phyloP scores from a whole-genome alignment of 2,329 filamentous ascomycete genomes.

The Pseudodiploospora longispora region DNA sequence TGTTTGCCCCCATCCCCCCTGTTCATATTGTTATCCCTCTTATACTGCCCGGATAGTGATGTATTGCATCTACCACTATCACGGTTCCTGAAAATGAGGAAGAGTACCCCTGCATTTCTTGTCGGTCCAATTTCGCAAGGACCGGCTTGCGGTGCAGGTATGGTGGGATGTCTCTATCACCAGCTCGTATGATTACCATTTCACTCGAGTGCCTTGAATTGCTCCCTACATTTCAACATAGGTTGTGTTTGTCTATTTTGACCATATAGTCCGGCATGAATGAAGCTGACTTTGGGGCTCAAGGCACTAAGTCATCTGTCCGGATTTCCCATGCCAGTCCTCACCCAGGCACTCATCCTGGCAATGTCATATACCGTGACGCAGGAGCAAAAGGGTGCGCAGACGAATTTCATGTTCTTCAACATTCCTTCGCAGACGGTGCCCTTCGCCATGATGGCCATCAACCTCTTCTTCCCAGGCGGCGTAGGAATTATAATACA shows the following conservation, averaged over 20 bases:
- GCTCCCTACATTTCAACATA: constrained; percentile 51
- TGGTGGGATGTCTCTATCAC: constrained; percentile 70
- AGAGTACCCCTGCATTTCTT: constrained; percentile 63
- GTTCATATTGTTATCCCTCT: constrained; percentile 32
- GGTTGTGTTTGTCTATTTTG: constrained; percentile 10
- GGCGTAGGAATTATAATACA: constrained; percentile 49
- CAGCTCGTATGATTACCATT: constrained; percentile 55
- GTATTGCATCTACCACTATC: constrained; percentile 55
- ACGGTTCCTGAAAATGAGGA: constrained; percentile 79
- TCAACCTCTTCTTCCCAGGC: constrained; percentile 59
- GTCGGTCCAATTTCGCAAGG: constrained; percentile 58
- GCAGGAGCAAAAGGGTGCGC: constrained; percentile 73
- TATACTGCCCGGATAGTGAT: constrained; percentile 71
- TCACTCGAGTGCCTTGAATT: constrained; percentile 50
- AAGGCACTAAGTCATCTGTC: constrained; percentile 24
- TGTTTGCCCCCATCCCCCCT: constrained; percentile 6
- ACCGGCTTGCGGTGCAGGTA: constrained; percentile 58
- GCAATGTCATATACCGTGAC: constrained; percentile 77
- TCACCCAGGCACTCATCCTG: constrained; percentile 61
- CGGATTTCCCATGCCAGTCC: constrained; percentile 31
- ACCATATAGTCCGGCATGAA: neutral
- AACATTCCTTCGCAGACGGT: constrained; percentile 75
- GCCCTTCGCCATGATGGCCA: constrained; percentile 69
- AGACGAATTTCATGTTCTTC: constrained; percentile 73
- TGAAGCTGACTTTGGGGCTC: constrained; percentile 13